phyloP scores from a whole-genome alignment of 257 asterid genomes.

The Nicotiana knightiana region DNA sequence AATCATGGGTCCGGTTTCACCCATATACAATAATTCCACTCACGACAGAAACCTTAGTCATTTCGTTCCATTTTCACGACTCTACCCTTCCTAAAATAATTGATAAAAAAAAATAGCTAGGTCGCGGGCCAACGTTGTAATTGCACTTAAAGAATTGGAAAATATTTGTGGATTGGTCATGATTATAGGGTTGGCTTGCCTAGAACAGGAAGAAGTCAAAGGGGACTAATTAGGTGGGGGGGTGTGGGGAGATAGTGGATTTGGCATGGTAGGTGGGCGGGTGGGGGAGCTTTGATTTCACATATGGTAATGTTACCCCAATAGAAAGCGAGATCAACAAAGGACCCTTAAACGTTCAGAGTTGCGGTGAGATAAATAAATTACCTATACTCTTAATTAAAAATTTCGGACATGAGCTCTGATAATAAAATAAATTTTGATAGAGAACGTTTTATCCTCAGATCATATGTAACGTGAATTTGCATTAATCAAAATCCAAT shows the following conservation, averaged over 20 bases:
- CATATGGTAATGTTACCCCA: conserved; percentile 27
- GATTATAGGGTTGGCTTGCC: conserved; percentile 35
- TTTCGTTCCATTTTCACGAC: too few species aligned
- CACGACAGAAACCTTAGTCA: too few species aligned
- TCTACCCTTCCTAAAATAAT: too few species aligned
- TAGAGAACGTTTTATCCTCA: too few species aligned
- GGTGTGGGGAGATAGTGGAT: conserved; percentile 5
- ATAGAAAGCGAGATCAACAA: conserved; percentile 23
- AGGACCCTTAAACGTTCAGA: neutral
- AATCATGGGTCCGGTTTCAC: too few species aligned
- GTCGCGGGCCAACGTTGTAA: conserved; percentile 10
- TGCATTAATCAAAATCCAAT: too few species aligned
- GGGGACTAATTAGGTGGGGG: neutral
- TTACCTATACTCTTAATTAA: too few species aligned
- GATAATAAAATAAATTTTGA: too few species aligned
- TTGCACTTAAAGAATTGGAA: conserved; percentile 12
- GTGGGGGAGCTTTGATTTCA: conserved; percentile 18
- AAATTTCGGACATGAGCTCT: too few species aligned
- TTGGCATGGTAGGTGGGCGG: neutral
- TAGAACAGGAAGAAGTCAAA: conserved; percentile 25
- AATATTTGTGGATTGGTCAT: conserved; percentile 2
- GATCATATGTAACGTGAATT: too few species aligned
- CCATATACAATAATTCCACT: too few species aligned
- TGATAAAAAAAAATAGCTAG: neutral
- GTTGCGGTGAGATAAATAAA: too few species aligned